Evolutionary conservation across 805 yeast genomes (phyloP), one percentile per base, ranked within the genome.

Genomic region (Kazachstania psychrophila): DNA sequence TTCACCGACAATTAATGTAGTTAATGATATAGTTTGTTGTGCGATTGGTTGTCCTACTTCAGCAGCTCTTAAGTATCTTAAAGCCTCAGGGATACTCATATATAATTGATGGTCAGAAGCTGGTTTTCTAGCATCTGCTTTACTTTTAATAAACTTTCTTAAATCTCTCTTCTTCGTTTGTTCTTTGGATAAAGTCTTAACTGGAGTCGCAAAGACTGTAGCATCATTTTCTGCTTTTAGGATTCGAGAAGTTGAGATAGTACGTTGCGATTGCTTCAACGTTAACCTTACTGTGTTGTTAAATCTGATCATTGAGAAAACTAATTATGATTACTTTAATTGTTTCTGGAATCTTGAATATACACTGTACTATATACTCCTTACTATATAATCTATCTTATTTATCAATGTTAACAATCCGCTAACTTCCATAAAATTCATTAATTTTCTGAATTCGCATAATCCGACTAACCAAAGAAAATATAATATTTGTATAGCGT

Each of bases 1-100:
- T 41, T 80, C 89, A 15, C 79, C 75, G 9, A 79, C 70, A 22
- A 87, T 67, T 13, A 73, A 65, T 13, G 84, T 70, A 36, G 79
- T 73, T 37, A 83, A 60, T 13, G 82, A 66, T 28, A 89, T 66
- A 17, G 88, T 79, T 16, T 89, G 77, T 48, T 77, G 76, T n/a
- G 70, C 62, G 4, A 70, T 64, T 2, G 89, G 75, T 52, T 82
- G 75, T 5, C 98, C 97, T 5, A 87, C 94, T 59, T 87, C 96
- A 5, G 87, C 75, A 0, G 97, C 95, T 44, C 96, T 70, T 39
- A 89, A 56, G 52, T 77, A 87, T 49, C 82, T 70, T 58, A 86
- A 59, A 1, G 96, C 96, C 22, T 64, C 60, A 5, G 82, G 73
- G 6, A 86, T 68, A 34, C 74, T 77, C 81, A 83, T 75, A 53